Base-by-base conservation (phyloP, 1,284 basidiomycete genomes). In the Cutaneotrichosporon daszewskae region DNA sequence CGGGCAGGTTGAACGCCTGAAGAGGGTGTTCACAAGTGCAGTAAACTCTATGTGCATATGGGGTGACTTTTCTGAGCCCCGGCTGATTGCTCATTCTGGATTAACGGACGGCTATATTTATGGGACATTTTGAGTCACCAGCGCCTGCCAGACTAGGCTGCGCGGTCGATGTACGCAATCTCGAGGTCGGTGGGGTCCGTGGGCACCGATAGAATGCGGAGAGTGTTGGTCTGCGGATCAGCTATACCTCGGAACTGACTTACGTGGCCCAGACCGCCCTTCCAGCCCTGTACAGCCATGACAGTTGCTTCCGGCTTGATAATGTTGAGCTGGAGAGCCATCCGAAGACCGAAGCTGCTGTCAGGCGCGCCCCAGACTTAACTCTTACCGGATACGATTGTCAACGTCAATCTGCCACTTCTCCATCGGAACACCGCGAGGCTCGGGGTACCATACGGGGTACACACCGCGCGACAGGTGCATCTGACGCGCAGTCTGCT, bases 231-330 rank as follows among this genome's bases (percentile, higher is more conserved):
- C 62, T 42, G 19, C 11, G 14, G 38, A n/a, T 61, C 48, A 62
- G 55, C 50, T 37, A 26, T 37, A 8, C 31, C n/a, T 10, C 5
- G 13, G 23, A 1, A 32, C 88, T 3, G 17, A 60, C 62, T 58
- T 42, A 64, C 62, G 76, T 95, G 88, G 33, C 92, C 92, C 46
- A 94, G 80, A 55, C 95, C 94, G 42, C 90, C 90, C 75, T 94
- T 92, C 94, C 94, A 99, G 38, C 95, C 95, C 74, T 98, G 95
- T 10, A 98, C 84, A 38, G 94, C 94, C 60, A 98, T 80, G 63
- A 98, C 80, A 17, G 90, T 90, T 46, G 84, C 84, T 45, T 91
- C 90, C 45, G 88, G 82, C 69, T 84, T 82, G 75, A 98, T 83
- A 68, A 99, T 82, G 56, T 86, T 85, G 66, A 99, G 74, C 28